A percentile compares a stretch with the other conserved stretches of the same genome.
These are phyloP conservation scores for Xylaria palmicola DNA, from an alignment of 495 filamentous ascomycete genomes.

Conservation along the genomic window DNA sequence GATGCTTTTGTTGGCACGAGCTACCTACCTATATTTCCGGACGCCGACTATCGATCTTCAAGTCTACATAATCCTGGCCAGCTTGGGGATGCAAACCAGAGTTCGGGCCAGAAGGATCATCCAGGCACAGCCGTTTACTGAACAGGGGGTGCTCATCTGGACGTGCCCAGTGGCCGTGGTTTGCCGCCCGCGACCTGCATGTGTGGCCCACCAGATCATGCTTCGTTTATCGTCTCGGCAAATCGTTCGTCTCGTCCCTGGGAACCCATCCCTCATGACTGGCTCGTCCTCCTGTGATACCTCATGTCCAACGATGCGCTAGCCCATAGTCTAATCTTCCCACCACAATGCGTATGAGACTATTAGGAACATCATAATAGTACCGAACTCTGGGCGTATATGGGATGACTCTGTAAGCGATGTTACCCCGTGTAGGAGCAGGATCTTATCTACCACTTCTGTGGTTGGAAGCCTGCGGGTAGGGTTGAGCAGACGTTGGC, in stretches of 20 bases:
- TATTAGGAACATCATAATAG: background rate
- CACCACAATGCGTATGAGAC: background rate
- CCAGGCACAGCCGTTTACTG: slow-evolving; percentile 8
- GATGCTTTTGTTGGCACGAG: too few species aligned
- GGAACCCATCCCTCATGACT: background rate
- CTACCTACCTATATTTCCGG: too few species aligned
- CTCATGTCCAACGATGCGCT: background rate
- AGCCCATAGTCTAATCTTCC: background rate
- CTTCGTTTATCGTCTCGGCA: slow-evolving; percentile 1
- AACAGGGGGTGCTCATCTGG: background rate
- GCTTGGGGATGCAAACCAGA: too few species aligned
- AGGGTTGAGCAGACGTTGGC: too few species aligned
- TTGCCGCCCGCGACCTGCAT: slow-evolving; percentile 11
- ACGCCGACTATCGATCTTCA: too few species aligned
- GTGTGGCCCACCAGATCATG: background rate
- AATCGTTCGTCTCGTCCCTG: background rate
- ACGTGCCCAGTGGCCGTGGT: slow-evolving; percentile 1
- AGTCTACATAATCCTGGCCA: too few species aligned
- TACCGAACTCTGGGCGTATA: background rate
- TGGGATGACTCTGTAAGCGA: background rate
- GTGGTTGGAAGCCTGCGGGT: background rate
- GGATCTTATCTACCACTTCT: background rate
- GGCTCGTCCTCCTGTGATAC: slow-evolving; percentile 3
- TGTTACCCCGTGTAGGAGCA: background rate
- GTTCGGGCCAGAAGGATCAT: background rate